Evolutionary conservation across 139 green algal genomes (phyloP).

Genomic region (Picochlorum sp.): DNA sequence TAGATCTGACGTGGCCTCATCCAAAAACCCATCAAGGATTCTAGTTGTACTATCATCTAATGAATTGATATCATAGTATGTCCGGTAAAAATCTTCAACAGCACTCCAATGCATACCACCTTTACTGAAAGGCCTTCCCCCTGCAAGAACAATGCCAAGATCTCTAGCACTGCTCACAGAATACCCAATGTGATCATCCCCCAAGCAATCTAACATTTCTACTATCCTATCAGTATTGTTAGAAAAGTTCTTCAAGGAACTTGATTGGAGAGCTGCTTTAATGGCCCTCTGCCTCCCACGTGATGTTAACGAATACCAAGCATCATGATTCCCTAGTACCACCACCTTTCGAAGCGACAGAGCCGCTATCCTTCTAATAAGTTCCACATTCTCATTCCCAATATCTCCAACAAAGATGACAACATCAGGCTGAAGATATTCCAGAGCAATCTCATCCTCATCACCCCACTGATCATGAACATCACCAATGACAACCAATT

Average conservation of each 20-base stretch:
- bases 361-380: constrained; percentile 36
- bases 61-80: constrained; percentile 33
- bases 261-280: background rate
- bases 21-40: constrained; percentile 19
- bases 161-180: constrained; percentile 15
- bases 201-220: constrained; percentile 38
- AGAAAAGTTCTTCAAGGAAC: constrained; percentile 5
- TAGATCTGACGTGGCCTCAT: constrained; percentile 3
- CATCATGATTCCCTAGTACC: constrained; percentile 59
- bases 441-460: constrained; percentile 34
- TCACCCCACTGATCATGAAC: constrained; percentile 50
- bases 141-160: constrained; percentile 36
- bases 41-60: constrained; percentile 29
- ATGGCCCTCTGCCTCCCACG: constrained; percentile 2
- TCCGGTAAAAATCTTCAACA: constrained; percentile 39
- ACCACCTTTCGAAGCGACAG: constrained; percentile 34
- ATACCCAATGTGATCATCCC: constrained; percentile 45
- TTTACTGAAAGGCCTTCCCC: constrained; percentile 51
- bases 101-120: constrained; percentile 30
- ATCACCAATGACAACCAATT: constrained; percentile 47
- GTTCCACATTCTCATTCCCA: constrained; percentile 47
- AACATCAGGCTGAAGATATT: constrained; percentile 37
- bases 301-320: constrained; percentile 33
- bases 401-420: constrained; percentile 61
- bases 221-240: background rate